These are phyloP conservation scores for Nephelium lappaceum DNA, from an alignment of 345 rosid species.

Conservation along the genomic window DNA sequence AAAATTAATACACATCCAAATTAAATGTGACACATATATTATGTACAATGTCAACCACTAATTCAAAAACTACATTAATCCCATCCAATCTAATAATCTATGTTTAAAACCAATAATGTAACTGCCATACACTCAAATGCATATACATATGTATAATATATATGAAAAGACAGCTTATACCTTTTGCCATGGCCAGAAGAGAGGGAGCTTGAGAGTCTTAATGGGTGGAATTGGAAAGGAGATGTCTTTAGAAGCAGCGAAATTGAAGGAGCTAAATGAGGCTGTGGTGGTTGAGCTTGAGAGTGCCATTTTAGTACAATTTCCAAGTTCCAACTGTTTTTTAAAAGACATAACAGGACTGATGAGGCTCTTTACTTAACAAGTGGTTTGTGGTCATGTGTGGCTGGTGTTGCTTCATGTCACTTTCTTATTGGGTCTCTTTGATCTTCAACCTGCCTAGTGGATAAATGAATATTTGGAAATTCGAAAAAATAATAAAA, in stretches of 20 bases:
- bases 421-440: not conserved
- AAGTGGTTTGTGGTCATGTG: not conserved
- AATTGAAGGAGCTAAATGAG: constrained; percentile 38
- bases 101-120: not conserved
- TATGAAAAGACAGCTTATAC: constrained; percentile 12
- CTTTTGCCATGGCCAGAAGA: constrained; percentile 92
- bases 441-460: not conserved
- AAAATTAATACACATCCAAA: not conserved
- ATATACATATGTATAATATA: no score
- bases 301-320: constrained; percentile 41
- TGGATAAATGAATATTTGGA: not conserved
- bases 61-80: no score
- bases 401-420: not conserved
- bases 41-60: no score
- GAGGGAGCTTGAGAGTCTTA: constrained; percentile 66
- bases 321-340: not conserved
- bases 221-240: constrained; percentile 38
- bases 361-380: not conserved
- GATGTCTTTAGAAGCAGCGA: constrained; percentile 38
- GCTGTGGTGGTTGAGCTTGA: constrained; percentile 35
- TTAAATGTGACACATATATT: no score
- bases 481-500: no score
- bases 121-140: no score
- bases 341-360: no score
- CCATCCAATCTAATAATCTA: not conserved